A percentile compares a stretch with the other conserved stretches of the same genome.
Evolutionary conservation across 192 early-diverging fungal species (phyloP).

Genomic region (Podila epicladia): DNA sequence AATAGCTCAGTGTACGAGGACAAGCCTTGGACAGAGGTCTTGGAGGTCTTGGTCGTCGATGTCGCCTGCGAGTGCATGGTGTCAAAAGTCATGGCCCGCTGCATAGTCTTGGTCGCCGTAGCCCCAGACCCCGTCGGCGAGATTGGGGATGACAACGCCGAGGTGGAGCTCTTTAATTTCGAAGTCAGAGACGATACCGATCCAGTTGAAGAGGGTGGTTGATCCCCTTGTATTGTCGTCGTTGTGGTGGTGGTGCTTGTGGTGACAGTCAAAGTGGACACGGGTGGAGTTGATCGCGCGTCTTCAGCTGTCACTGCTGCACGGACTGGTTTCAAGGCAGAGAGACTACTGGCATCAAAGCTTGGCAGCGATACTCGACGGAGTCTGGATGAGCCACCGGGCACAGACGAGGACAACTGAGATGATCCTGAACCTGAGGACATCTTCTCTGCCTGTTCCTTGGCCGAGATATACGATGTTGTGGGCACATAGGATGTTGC

Average conservation of each 20-base stretch:
- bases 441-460: background rate
- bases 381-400: background rate
- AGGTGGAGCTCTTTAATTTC: background rate
- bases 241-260: background rate
- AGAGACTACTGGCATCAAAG: slow-evolving; percentile 37
- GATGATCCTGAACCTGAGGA: background rate
- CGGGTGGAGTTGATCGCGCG: background rate
- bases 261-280: background rate
- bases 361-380: slow-evolving; percentile 37
- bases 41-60: slow-evolving; percentile 25
- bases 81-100: slow-evolving; percentile 40
- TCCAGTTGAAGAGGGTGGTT: too few relatives aligned
- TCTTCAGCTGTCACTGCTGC: background rate
- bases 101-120: slow-evolving; percentile 16
- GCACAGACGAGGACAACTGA: background rate
- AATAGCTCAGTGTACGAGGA: slow-evolving; percentile 39
- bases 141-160: background rate
- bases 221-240: background rate
- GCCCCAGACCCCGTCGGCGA: background rate
- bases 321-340: slow-evolving; percentile 29
- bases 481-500: slow-evolving; percentile 18
- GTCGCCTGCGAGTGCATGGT: slow-evolving; percentile 23
- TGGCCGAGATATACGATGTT: background rate
- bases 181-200: too few relatives aligned
- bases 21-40: slow-evolving; percentile 26